Conservation (phyloP, 176 grass and related monocot species). For the Hsuehochloa calcarea region DNA sequence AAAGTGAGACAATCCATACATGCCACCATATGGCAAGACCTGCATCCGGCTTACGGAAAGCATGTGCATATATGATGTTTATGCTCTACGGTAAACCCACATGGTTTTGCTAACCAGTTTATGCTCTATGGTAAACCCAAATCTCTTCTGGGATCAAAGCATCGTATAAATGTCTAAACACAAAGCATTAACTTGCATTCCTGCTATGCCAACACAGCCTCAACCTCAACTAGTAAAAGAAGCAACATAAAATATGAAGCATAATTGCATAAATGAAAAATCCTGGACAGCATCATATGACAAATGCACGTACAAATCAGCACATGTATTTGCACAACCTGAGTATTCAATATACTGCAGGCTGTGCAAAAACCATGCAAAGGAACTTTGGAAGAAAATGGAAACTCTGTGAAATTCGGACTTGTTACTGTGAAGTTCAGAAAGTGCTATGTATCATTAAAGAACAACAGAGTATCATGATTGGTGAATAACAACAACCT, state of each 20-base stretch:
- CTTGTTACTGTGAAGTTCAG: not conserved
- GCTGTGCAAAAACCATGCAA: not conserved
- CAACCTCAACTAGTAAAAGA: not conserved
- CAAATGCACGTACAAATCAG: not conserved
- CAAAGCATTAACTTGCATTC: not conserved
- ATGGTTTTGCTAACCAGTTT: not conserved
- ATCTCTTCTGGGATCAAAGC: not conserved
- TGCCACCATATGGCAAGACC: not conserved
- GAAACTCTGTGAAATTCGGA: not conserved
- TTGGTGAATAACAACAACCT: not conserved
- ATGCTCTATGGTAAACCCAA: not conserved
- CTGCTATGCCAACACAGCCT: not conserved
- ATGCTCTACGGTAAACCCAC: not conserved
- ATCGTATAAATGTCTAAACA: not conserved
- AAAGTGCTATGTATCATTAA: not conserved
- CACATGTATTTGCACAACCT: not conserved
- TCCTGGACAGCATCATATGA: not conserved
- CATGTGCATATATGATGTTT: not conserved
- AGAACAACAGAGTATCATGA: not conserved
- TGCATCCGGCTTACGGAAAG: not conserved
- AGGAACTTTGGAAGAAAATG: not conserved
- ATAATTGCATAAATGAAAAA: not conserved
- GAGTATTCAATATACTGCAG: not conserved
- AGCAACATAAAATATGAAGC: not conserved
- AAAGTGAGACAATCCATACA: not conserved